Conservation (phyloP, 495 filamentous ascomycete species). For the Corynascus novoguineensis region DNA sequence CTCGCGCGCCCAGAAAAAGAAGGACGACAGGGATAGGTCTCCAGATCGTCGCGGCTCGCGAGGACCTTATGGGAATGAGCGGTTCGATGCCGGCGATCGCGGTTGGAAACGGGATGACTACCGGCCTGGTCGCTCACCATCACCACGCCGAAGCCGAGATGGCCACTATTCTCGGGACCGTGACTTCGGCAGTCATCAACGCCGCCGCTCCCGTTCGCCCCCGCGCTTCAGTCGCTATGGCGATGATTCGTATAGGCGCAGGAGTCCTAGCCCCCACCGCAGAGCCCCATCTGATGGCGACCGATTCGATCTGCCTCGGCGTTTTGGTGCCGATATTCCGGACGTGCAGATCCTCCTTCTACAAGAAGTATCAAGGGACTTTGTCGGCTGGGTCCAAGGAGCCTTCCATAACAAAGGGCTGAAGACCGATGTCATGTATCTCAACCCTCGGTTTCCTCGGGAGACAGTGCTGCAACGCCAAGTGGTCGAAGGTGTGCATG, state of each 20-base stretch:
- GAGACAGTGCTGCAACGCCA: constrained; percentile 75
- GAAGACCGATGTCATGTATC: constrained; percentile 66
- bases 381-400: constrained; percentile 73
- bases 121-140: constrained; percentile 49
- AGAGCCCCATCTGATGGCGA: constrained; percentile 51
- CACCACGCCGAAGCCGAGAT: constrained; percentile 45
- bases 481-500: constrained; percentile 82
- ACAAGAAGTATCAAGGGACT: constrained; percentile 73
- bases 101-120: constrained; percentile 59
- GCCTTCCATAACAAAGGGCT: constrained; percentile 66
- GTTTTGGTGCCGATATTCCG: constrained; percentile 71
- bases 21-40: constrained; percentile 45
- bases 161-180: constrained; percentile 37
- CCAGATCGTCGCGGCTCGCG: constrained; percentile 27
- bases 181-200: constrained; percentile 34
- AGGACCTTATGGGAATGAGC: constrained; percentile 24
- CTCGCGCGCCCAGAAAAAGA: constrained; percentile 75
- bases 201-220: constrained; percentile 57
- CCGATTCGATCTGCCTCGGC: constrained; percentile 64
- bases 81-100: constrained; percentile 30
- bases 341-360: constrained; percentile 85
- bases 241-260: constrained; percentile 53
- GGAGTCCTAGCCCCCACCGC: constrained; percentile 60
- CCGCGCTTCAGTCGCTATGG: constrained; percentile 30
- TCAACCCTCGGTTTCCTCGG: constrained; percentile 72